Conservation (phyloP, 345 rosid species). For the Toxicodendron radicans region DNA sequence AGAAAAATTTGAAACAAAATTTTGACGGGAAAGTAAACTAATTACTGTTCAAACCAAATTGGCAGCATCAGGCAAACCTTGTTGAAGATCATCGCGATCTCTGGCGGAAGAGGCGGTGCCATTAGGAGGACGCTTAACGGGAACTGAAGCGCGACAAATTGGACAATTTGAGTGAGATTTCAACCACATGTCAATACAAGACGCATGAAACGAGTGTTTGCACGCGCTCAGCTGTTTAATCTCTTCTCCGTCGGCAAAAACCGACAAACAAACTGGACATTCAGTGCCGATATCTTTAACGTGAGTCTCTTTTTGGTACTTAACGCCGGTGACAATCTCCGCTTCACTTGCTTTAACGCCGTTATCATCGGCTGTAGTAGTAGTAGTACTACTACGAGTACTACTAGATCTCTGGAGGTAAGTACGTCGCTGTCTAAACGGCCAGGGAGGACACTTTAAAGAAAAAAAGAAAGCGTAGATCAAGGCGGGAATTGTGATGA, state of each 20-base stretch:
- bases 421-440: slow-evolving; percentile 20
- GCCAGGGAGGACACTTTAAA: slow-evolving; percentile 45
- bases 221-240: slow-evolving; percentile 55
- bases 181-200: slow-evolving; percentile 71
- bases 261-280: slow-evolving; percentile 72
- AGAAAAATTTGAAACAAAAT: background rate
- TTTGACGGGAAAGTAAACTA: background rate
- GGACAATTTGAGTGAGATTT: slow-evolving; percentile 62
- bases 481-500: slow-evolving; percentile 68
- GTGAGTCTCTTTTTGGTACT: slow-evolving; percentile 45
- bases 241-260: slow-evolving; percentile 54
- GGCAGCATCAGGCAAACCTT: slow-evolving; percentile 70
- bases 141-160: slow-evolving; percentile 60
- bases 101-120: slow-evolving; percentile 21
- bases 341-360: background rate
- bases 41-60: slow-evolving; percentile 50
- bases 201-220: slow-evolving; percentile 69
- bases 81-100: slow-evolving; percentile 48
- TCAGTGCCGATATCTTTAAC: slow-evolving; percentile 56
- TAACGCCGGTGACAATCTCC: slow-evolving; percentile 30
- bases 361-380: too few species aligned
- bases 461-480: slow-evolving; percentile 66
- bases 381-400: background rate
- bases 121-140: slow-evolving; percentile 37
- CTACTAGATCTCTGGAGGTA: slow-evolving; percentile 14